Conservation (phyloP, 352 stramenopile species). For the Phytopythium helicoides region DNA sequence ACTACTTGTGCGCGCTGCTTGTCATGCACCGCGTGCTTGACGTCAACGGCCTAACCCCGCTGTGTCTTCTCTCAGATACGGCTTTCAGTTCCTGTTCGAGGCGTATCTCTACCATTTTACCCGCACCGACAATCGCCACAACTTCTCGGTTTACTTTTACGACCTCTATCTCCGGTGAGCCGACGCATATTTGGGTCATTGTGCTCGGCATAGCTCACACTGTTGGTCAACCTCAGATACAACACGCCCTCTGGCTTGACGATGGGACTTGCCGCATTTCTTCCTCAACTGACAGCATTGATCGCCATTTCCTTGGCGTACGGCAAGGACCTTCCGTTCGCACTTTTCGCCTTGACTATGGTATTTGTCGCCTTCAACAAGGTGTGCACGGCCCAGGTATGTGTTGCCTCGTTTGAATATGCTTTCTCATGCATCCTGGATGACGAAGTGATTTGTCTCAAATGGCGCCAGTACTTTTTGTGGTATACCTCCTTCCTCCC, state of each 20-base stretch:
- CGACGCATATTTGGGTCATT: conserved; percentile 2
- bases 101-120: conserved; percentile 98
- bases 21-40: too few species aligned
- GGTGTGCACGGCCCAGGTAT: conserved; percentile 85
- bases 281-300: conserved; percentile 79
- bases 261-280: conserved; percentile 78
- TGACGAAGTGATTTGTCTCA: conserved; percentile 5
- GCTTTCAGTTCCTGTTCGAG: conserved; percentile 93
- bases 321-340: conserved; percentile 89
- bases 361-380: conserved; percentile 99
- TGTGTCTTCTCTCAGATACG: conserved; percentile 62
- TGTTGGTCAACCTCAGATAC: conserved; percentile 43
- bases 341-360: conserved; percentile 97
- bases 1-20: conserved; percentile 63
- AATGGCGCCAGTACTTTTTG: conserved; percentile 95
- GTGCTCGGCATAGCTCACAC: background rate
- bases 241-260: conserved; percentile 72
- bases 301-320: conserved; percentile 70
- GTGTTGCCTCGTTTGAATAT: background rate
- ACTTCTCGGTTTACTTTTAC: conserved; percentile 99
- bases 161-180: conserved; percentile 94
- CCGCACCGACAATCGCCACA: conserved; percentile 98
- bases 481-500: conserved; percentile 96
- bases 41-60: too few species aligned
- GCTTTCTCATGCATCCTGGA: too few species aligned